phyloP scores from a whole-genome alignment of 2,329 filamentous ascomycete species.

The Exserohilum rostratum region DNA sequence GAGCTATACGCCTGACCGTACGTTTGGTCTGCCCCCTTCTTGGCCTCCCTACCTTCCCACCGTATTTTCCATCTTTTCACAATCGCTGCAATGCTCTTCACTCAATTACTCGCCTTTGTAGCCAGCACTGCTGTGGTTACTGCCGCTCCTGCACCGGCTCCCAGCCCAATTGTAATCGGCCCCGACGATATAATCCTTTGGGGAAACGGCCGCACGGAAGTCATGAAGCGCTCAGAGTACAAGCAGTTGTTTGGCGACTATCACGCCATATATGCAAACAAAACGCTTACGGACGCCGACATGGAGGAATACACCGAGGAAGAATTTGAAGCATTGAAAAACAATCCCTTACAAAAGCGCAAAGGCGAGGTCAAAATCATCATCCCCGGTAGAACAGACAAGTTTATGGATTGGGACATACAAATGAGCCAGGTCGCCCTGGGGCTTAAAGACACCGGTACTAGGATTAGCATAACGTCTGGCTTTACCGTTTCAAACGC shows the following conservation, averaged over 20 bases:
- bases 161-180: conserved; percentile 19
- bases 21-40: neutral
- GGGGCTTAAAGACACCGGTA: conserved; percentile 27
- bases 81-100: conserved; percentile 25
- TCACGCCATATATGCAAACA: conserved; percentile 19
- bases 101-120: conserved; percentile 19
- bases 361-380: conserved; percentile 17
- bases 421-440: conserved; percentile 47
- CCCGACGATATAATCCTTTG: conserved; percentile 37
- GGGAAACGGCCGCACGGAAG: conserved; percentile 26
- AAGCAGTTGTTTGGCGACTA: conserved; percentile 22
- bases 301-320: conserved; percentile 17
- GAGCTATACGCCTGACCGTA: neutral
- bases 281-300: conserved; percentile 20
- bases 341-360: conserved; percentile 22
- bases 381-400: conserved; percentile 26
- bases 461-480: conserved; percentile 37
- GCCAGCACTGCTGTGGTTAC: conserved; percentile 20
- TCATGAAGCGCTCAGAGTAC: conserved; percentile 33
- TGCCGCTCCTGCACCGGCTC: conserved; percentile 17
- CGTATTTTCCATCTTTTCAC: conserved; percentile 2
- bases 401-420: conserved; percentile 51
- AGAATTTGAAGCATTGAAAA: neutral
- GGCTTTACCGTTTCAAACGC: conserved; percentile 47
- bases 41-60: neutral